Evolutionary conservation across 208 protist genomes (phyloP), one percentile per base, ranked within the genome.

Genomic region (Porcisia deanei): DNA sequence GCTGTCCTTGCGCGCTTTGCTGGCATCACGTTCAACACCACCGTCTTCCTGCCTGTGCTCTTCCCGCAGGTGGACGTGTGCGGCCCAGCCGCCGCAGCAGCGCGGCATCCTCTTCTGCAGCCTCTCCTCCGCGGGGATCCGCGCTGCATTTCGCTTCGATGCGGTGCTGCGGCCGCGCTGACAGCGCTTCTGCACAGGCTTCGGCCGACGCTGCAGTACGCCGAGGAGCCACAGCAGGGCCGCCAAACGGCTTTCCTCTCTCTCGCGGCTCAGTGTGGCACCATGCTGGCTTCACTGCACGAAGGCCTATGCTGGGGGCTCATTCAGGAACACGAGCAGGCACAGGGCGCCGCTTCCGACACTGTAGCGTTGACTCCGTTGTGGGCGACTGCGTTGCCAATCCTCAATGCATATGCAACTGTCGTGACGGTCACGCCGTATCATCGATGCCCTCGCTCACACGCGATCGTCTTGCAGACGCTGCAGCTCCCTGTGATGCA

Each of bases 351-450:
- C 16, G 57, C n/a, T 49, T 2, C 73, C 47, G 39, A 5, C 4
- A 55, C 60, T 41, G 34, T 22, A 10, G 9, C n/a, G 22, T n/a
- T 25, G 22, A 43, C 30, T 7, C 12, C 79, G 20, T 73, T 66
- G 39, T 74, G 22, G 4, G 49, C 59, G 7, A n/a, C 47, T 34
- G 73, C 61, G 7, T 70, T 72, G 64, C 84, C 76, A 53, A 74
- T 85, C 18, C 79, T 87, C 68, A 70, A 61, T 58, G 73, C 86
- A 9, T 91, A 87, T 59, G 65, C 81, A 39, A 52, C 73, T 16
- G 79, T 91, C 47, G 85, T 89, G 25, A n/a, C 49, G 8, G 86
- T 84, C 20, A 95, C 92, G 30, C 92, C 92, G 49, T 96, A 96
- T 80, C 73, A 79, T 37, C 90, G 92, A 14, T 96, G 90, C 75